Conservation (phyloP, 805 yeast species). For the Torulaspora maleeae region DNA sequence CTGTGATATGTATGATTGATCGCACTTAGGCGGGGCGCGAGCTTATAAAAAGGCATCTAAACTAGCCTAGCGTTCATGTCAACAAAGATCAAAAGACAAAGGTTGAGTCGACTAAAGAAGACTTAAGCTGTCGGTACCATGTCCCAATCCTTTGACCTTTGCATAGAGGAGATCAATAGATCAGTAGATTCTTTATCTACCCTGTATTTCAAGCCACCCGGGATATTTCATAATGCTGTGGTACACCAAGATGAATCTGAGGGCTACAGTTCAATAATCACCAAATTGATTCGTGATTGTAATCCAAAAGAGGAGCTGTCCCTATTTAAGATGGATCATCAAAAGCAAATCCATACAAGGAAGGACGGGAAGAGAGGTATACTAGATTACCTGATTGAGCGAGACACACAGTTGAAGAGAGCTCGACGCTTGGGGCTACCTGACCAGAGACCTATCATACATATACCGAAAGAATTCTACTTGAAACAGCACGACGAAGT, state of each 20-base stretch:
- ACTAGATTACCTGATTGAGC: slow-evolving; percentile 34
- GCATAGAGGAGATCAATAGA: slow-evolving; percentile 37
- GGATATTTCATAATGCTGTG: slow-evolving; percentile 62
- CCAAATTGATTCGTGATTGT: slow-evolving; percentile 57
- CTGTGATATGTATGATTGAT: not conserved
- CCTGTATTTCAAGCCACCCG: slow-evolving; percentile 51
- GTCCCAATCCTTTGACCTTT: slow-evolving; percentile 30
- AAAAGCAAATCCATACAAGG: slow-evolving; percentile 40
- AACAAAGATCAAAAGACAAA: not conserved
- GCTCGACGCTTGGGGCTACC: slow-evolving; percentile 34
- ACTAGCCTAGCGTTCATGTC: not conserved
- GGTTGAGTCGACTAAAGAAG: not conserved
- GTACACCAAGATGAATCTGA: slow-evolving; percentile 32
- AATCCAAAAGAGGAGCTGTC: slow-evolving; percentile 45
- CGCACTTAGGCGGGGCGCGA: not conserved
- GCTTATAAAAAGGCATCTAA: not conserved
- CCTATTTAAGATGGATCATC: slow-evolving; percentile 42
- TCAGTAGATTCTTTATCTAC: slow-evolving; percentile 40
- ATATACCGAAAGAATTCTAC: slow-evolving; percentile 28
- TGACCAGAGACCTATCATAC: slow-evolving; percentile 28
- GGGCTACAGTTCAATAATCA: slow-evolving; percentile 36
- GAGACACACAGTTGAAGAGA: slow-evolving; percentile 32
- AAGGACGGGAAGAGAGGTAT: slow-evolving; percentile 47
- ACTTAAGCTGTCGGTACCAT: slow-evolving; percentile 1
- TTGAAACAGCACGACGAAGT: slow-evolving; percentile 27